Evolutionary conservation across 148 eudicot species (phyloP), one percentile per base, ranked within the genome.

Genomic region (Rhododendron molle): DNA sequence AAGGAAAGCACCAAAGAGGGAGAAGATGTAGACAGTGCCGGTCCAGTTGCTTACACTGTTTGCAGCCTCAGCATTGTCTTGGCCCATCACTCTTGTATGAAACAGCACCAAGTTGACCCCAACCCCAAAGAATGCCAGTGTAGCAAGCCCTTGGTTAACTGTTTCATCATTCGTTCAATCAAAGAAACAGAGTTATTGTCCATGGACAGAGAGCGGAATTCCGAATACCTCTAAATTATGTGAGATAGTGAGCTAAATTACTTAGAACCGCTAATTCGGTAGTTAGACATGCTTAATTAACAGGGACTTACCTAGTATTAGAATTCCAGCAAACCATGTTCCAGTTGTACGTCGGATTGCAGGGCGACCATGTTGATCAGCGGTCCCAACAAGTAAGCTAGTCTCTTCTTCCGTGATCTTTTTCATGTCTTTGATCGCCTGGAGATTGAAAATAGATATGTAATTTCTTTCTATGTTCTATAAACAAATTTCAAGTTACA

Each of bases 21-120:
- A 93, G 87, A 92, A 94, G 43, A 94, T 77, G 78, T 93, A 94
- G 58, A 92, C 94, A 12, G 95, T 94, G 86, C 97, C 97, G 28
- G 95, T 94, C 98, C 97, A 94, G 89, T 92, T 94, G 91, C 97
- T 94, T 2, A 94, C 97, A 47, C 83, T 91, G 71, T 94, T 94
- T 20, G 97, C 95, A 16, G 97, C 97, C 82, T 88, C 93, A 3
- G 98, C 95, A 81, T 92, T 94, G 88, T 85, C 88, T 89, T 93
- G 94, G 21, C 97, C 96, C 86, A 93, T 81, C 23, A 93, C 97
- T 85, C 95, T 88, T 34, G 93, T 94, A n/a, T 93, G 84, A 85
- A 92, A 94, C 81, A 94, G 49, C 77, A 94, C 97, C 87, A 93
- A 76, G 87, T 94, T 94, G 76, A 94, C 97, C 43, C 93, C 94